Evolutionary conservation across 108 stramenopile species (phyloP), one percentile per base, ranked within the genome.

Genomic region (Thalassiosira profunda): DNA sequence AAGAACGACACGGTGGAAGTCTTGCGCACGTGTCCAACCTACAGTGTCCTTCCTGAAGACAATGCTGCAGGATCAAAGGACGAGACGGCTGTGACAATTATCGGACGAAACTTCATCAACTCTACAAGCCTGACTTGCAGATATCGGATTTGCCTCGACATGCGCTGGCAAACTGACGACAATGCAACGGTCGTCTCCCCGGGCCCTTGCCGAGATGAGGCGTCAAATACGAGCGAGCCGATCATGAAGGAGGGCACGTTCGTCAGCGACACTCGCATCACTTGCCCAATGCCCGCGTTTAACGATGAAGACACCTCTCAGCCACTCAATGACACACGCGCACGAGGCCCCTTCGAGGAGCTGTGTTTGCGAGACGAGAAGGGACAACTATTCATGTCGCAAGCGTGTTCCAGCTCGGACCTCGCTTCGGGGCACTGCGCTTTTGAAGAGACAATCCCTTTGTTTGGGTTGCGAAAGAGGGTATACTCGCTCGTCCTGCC

Each of bases 21-120:
- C 8, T 76, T 85, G 21, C 74, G 94, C 8, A 28, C 84, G 11
- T 95, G 94, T 63, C 91, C 94, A 33, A 21, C 60, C 18, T 83
- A 83, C 35, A 86, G 74, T 14, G 18, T 68, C 15, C 58, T 57
- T 20, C 9, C 55, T 15, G 23, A 49, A 11, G 54, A 55, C 24
- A 57, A 30, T 31, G 11, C 53, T 4, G 35, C 25, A 11, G 31
- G 42, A 5, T 42, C 45, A 31, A 45, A 63, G 20, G 63, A 31
- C 6, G 52, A 70, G 14, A 9, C 44, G 2, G n/a, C n/a, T n/a
- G 55, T 88, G 11, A 86, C 72, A 43, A 58, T 94, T 28, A 72
- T 94, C 23, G 93, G 93, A 4, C 87, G 93, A 15, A 94, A 94
- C 72, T 94, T 94, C 58, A 46, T 46, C 11, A 85, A 89, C 31